A percentile compares a stretch with the other conserved stretches of the same genome.
Conservation (phyloP, 2,329 filamentous ascomycete species). For the Dothideomycetes sp. region DNA sequence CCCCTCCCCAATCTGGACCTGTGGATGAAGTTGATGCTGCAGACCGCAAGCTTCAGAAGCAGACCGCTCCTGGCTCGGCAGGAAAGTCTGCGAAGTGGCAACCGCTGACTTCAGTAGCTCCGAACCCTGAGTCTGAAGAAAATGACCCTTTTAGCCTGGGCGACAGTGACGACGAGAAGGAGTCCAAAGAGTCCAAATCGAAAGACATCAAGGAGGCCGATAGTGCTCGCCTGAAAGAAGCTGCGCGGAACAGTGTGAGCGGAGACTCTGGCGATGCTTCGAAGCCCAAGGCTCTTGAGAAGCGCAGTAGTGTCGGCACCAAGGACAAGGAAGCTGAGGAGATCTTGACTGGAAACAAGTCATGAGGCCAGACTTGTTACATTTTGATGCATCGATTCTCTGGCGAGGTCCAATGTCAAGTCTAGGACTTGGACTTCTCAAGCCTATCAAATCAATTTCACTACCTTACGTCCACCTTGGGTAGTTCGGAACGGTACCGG, state of each 20-base stretch:
- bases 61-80: slow-evolving; percentile 7
- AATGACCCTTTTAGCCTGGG: slow-evolving; percentile 96
- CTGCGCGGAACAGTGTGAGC: slow-evolving; percentile 42
- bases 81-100: slow-evolving; percentile 89
- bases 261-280: slow-evolving; percentile 20
- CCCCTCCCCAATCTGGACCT: slow-evolving; percentile 45
- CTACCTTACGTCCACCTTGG: too few relatives aligned
- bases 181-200: slow-evolving; percentile 46
- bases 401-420: too few relatives aligned
- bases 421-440: too few relatives aligned
- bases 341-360: slow-evolving; percentile 20
- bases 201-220: slow-evolving; percentile 48
- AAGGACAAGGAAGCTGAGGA: slow-evolving; percentile 36
- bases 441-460: too few relatives aligned
- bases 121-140: slow-evolving; percentile 68
- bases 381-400: too few relatives aligned
- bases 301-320: slow-evolving; percentile 30
- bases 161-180: slow-evolving; percentile 88
- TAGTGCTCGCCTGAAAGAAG: slow-evolving; percentile 38
- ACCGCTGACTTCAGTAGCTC: slow-evolving; percentile 75
- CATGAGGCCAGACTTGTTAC: slow-evolving; percentile 1
- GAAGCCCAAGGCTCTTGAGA: slow-evolving; percentile 26
- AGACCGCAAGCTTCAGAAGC: slow-evolving; percentile 42
- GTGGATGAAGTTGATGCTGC: slow-evolving; percentile 70
- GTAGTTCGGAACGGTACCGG: too few relatives aligned